Percentiles rank a stretch among this genome's conserved stretches.
phyloP scores from a whole-genome alignment of 1,139 yeast species.

The Pichia sp. region DNA sequence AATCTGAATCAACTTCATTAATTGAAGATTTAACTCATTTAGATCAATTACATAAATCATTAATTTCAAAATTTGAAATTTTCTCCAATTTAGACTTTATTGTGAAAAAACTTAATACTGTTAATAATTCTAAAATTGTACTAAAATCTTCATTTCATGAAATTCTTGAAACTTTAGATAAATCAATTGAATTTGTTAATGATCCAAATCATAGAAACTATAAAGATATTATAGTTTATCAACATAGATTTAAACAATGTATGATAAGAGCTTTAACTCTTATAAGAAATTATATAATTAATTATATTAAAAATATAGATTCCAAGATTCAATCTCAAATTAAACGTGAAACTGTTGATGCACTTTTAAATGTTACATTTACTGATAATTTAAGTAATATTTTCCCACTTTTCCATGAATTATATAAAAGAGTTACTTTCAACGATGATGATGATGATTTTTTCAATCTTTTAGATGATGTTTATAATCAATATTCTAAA shows the following conservation, averaged over 20 bases:
- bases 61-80: slow-evolving; percentile 47
- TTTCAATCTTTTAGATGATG: slow-evolving; percentile 60
- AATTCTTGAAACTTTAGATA: slow-evolving; percentile 53
- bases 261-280: slow-evolving; percentile 76
- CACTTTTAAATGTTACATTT: slow-evolving; percentile 57
- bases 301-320: slow-evolving; percentile 43
- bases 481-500: slow-evolving; percentile 55
- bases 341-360: slow-evolving; percentile 31
- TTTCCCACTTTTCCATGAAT: slow-evolving; percentile 41
- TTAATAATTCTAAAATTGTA: slow-evolving; percentile 55
- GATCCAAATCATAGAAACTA: slow-evolving; percentile 40
- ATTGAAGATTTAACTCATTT: slow-evolving; percentile 45
- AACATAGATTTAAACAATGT: slow-evolving; percentile 73
- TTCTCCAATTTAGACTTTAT: slow-evolving; percentile 69
- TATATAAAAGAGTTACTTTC: slow-evolving; percentile 36
- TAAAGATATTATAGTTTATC: slow-evolving; percentile 64
- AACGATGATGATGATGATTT: slow-evolving; percentile 27
- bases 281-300: slow-evolving; percentile 58
- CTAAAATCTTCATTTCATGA: slow-evolving; percentile 46
- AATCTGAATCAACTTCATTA: slow-evolving; percentile 47
- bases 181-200: slow-evolving; percentile 43
- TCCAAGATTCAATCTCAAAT: slow-evolving; percentile 31
- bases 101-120: slow-evolving; percentile 60
- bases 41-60: slow-evolving; percentile 37
- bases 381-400: slow-evolving; percentile 38